Conservation (phyloP, 331 rosid genomes). For the Erythrophleum ivorense region DNA sequence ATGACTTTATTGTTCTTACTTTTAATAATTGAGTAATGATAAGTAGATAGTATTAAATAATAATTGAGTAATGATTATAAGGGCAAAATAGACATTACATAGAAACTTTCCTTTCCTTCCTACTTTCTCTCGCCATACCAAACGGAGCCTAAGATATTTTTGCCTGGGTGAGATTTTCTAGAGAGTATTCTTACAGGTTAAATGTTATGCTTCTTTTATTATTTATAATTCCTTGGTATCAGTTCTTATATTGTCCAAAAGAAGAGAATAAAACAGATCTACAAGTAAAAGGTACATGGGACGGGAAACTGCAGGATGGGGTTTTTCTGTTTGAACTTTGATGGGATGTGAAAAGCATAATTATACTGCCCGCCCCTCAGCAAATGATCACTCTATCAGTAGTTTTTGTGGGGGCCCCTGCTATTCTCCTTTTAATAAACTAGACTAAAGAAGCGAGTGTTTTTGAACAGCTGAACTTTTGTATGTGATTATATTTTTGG, state of each 20-base stretch:
- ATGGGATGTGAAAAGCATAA: not conserved
- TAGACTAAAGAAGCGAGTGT: not conserved
- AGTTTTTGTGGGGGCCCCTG: too few relatives aligned
- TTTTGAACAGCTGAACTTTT: not conserved
- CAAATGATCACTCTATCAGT: too few relatives aligned
- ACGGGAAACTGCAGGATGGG: not conserved
- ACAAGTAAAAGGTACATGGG: not conserved
- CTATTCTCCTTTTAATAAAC: not conserved
- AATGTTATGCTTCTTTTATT: slow-evolving; percentile 10
- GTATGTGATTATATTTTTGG: not conserved
- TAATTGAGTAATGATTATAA: too few relatives aligned
- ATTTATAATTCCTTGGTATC: not conserved
- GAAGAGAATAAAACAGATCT: not conserved
- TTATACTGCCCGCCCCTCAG: not conserved
- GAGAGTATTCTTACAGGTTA: slow-evolving; percentile 13
- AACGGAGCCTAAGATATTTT: not conserved
- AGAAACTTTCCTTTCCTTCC: too few relatives aligned
- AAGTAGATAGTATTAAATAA: too few relatives aligned
- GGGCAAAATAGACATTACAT: too few relatives aligned
- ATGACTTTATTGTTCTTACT: too few relatives aligned
- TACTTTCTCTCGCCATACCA: too few relatives aligned
- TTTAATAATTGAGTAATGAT: too few relatives aligned
- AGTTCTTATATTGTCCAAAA: not conserved
- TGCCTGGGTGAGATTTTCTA: not conserved
- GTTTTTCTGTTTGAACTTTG: not conserved